Evolutionary conservation across 1,284 basidiomycete species (phyloP).

Genomic region (Pterula multifida): DNA sequence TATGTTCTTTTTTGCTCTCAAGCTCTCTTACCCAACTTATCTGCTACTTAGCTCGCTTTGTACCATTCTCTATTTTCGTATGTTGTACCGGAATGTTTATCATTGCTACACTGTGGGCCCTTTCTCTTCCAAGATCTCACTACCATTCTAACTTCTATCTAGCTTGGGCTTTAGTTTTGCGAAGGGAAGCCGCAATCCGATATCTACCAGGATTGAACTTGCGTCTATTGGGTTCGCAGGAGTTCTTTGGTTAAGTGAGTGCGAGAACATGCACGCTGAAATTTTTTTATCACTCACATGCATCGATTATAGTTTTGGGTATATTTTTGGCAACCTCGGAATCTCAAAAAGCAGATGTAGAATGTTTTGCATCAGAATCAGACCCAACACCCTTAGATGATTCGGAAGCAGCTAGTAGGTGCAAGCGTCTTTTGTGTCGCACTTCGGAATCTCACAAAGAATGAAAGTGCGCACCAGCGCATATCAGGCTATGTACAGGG

Average conservation of each 20-base stretch:
- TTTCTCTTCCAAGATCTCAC: background rate
- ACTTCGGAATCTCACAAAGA: constrained; percentile 9
- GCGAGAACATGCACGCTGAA: background rate
- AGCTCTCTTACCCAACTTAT: constrained; percentile 5
- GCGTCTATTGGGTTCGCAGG: constrained; percentile 56
- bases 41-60: constrained; percentile 52
- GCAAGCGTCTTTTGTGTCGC: constrained; percentile 6
- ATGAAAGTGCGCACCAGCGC: constrained; percentile 48
- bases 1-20: constrained; percentile 24
- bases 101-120: constrained; percentile 48
- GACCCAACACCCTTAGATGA: constrained; percentile 38
- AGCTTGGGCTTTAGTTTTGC: constrained; percentile 54
- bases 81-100: constrained; percentile 56
- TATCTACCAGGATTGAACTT: constrained; percentile 67
- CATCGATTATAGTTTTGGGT: constrained; percentile 43
- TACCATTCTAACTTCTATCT: constrained; percentile 2
- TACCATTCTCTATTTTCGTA: constrained; percentile 74
- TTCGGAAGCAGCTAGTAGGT: constrained; percentile 44
- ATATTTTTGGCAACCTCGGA: constrained; percentile 59
- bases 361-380: constrained; percentile 55
- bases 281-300: constrained; percentile 5
- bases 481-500: constrained; percentile 74
- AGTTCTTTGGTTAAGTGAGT: constrained; percentile 68
- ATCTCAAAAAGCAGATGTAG: constrained; percentile 65
- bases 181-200: constrained; percentile 55